phyloP scores from a whole-genome alignment of 2,329 filamentous ascomycete species.

The Chrysoporthe austroafricana region DNA sequence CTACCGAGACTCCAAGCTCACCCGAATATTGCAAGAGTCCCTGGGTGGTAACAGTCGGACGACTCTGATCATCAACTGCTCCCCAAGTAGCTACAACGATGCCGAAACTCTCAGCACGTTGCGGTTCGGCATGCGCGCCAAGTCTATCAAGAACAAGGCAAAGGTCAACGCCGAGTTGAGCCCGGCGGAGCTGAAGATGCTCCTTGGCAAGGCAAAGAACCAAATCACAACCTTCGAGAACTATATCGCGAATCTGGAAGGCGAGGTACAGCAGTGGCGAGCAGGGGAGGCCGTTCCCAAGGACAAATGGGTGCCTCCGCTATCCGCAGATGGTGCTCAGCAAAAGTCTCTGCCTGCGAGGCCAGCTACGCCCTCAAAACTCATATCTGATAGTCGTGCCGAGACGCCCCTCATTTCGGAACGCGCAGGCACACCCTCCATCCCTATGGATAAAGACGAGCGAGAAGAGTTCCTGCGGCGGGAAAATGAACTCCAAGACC shows the following conservation, averaged over 20 bases:
- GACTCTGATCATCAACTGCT: constrained; percentile 98
- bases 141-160: constrained; percentile 99
- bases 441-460: constrained; percentile 93
- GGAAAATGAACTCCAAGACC: constrained; percentile 96
- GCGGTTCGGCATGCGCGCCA: constrained; percentile 92
- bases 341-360: constrained; percentile 47
- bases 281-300: constrained; percentile 85
- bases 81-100: constrained; percentile 98
- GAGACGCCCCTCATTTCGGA: constrained; percentile 73
- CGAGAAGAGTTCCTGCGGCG: constrained; percentile 92
- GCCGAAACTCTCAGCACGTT: constrained; percentile 90
- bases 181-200: constrained; percentile 88
- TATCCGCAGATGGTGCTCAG: constrained; percentile 58
- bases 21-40: constrained; percentile 94
- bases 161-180: constrained; percentile 99
- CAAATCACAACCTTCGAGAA: constrained; percentile 87
- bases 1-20: constrained; percentile 97
- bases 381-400: constrained; percentile 60
- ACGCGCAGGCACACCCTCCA: constrained; percentile 81
- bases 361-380: constrained; percentile 57
- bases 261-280: constrained; percentile 86
- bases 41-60: constrained; percentile 97
- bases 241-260: constrained; percentile 82
- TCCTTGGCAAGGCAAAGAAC: constrained; percentile 89
- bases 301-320: constrained; percentile 80